These are phyloP conservation scores for Chenopodium album DNA, from an alignment of 148 eudicot species.

Conservation along the genomic window DNA sequence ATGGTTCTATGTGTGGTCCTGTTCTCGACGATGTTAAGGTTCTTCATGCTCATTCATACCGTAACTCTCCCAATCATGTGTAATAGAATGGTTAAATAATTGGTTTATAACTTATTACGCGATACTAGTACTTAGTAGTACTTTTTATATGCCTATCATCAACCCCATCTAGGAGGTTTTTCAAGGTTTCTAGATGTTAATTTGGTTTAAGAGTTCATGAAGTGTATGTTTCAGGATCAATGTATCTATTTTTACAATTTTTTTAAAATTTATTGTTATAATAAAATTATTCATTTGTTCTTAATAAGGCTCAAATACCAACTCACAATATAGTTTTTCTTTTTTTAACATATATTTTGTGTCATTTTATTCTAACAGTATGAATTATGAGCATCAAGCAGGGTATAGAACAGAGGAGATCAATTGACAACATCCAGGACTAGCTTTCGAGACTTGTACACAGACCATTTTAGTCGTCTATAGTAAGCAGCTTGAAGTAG, in stretches of 20 bases:
- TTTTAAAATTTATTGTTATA: not conserved
- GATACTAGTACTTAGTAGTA: not conserved
- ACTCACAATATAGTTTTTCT: not conserved
- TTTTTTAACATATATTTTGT: no score
- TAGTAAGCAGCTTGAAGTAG: slow-evolving; percentile 25
- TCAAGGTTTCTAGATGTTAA: slow-evolving; percentile 19
- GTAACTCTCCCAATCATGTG: not conserved
- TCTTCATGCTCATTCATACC: slow-evolving; percentile 8
- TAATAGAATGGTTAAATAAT: not conserved
- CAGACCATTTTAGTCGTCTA: slow-evolving; percentile 26
- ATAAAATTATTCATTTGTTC: not conserved
- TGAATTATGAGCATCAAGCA: not conserved
- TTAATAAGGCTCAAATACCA: not conserved
- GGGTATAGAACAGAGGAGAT: not conserved
- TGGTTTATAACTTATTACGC: not conserved
- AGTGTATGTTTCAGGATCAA: not conserved
- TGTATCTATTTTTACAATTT: slow-evolving; percentile 11
- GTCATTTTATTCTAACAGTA: not conserved
- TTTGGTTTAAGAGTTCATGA: not conserved
- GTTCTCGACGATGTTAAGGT: slow-evolving; percentile 41
- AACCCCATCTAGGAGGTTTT: slow-evolving; percentile 23
- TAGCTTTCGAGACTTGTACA: slow-evolving; percentile 23
- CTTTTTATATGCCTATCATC: not conserved
- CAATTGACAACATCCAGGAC: slow-evolving; percentile 29
- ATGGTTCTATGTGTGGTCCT: slow-evolving; percentile 45